These are phyloP conservation scores for Neohortaea acidophila DNA, from an alignment of 495 filamentous ascomycete genomes.

Conservation along the genomic window DNA sequence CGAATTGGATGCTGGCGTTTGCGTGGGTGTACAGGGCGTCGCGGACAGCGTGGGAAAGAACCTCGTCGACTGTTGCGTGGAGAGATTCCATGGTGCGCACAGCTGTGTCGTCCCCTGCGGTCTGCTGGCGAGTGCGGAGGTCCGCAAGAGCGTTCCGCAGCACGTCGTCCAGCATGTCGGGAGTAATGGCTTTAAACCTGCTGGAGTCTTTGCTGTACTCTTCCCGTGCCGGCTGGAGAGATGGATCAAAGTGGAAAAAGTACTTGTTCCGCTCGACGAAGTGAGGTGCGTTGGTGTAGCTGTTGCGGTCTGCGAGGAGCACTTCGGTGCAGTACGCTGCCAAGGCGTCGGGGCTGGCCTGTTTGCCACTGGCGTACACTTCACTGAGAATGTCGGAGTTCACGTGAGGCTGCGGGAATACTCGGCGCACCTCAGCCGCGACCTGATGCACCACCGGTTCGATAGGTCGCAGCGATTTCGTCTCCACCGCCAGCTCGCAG, in stretches of 20 bases:
- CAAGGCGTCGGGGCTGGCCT: background rate
- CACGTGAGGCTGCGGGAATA: background rate
- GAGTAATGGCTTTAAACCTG: background rate
- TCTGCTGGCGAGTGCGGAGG: background rate
- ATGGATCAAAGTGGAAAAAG: conserved; percentile 38
- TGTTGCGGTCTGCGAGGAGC: conserved; percentile 43
- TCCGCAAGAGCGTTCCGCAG: background rate
- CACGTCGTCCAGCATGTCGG: background rate
- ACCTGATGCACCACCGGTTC: conserved; percentile 33
- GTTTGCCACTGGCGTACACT: background rate
- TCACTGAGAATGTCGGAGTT: background rate
- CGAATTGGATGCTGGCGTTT: background rate
- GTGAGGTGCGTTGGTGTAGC: conserved; percentile 41
- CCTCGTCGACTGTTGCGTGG: background rate
- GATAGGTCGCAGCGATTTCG: conserved; percentile 20
- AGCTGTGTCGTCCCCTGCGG: background rate
- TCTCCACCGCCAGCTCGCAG: conserved; percentile 9
- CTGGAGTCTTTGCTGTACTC: background rate
- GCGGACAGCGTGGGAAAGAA: background rate
- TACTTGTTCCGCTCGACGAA: conserved; percentile 46
- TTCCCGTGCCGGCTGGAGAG: background rate
- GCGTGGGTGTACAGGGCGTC: background rate
- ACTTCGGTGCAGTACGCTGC: conserved; percentile 34
- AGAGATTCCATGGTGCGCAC: background rate
- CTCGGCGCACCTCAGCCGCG: conserved; percentile 1